Conservation (phyloP, 2,329 filamentous ascomycete species). For the Leptoxyphium fumago region DNA sequence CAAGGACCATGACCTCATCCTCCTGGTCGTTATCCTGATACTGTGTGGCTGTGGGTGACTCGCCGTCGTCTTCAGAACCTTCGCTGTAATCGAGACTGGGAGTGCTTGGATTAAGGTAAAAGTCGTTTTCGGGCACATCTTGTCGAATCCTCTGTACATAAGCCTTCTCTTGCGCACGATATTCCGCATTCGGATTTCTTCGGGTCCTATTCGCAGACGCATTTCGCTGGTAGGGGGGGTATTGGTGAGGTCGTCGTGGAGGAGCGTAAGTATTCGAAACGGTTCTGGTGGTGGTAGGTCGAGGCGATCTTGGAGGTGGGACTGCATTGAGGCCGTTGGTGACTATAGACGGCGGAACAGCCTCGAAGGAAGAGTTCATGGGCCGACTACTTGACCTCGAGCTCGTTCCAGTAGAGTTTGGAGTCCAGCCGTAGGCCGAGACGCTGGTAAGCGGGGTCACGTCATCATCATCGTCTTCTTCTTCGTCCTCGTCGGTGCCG, state of each 20-base stretch:
- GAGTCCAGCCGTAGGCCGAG: slow-evolving; percentile 16
- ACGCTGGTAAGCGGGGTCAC: slow-evolving; percentile 15
- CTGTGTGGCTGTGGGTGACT: slow-evolving; percentile 72
- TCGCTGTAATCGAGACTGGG: slow-evolving; percentile 51
- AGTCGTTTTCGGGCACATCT: slow-evolving; percentile 45
- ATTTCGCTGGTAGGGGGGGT: slow-evolving; percentile 36
- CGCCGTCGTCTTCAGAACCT: slow-evolving; percentile 79
- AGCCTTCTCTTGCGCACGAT: slow-evolving; percentile 77
- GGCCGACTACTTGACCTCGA: background rate
- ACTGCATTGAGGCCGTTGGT: background rate
- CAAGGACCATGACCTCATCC: slow-evolving; percentile 82
- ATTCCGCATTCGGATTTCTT: slow-evolving; percentile 55
- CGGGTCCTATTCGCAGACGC: slow-evolving; percentile 40
- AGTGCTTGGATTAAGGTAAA: slow-evolving; percentile 57
- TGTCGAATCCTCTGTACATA: slow-evolving; percentile 87
- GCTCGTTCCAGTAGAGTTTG: background rate
- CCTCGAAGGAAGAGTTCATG: background rate
- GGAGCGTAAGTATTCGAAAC: slow-evolving; percentile 37
- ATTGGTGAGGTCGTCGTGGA: slow-evolving; percentile 32
- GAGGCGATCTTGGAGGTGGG: slow-evolving; percentile 2
- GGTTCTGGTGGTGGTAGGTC: slow-evolving; percentile 30
- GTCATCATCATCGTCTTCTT: background rate
- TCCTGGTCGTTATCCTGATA: slow-evolving; percentile 72
- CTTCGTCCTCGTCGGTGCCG: slow-evolving; percentile 6
- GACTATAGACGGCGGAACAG: background rate